These are phyloP conservation scores for Leccinum laetum DNA, from an alignment of 1,284 basidiomycete species.

Conservation along the genomic window DNA sequence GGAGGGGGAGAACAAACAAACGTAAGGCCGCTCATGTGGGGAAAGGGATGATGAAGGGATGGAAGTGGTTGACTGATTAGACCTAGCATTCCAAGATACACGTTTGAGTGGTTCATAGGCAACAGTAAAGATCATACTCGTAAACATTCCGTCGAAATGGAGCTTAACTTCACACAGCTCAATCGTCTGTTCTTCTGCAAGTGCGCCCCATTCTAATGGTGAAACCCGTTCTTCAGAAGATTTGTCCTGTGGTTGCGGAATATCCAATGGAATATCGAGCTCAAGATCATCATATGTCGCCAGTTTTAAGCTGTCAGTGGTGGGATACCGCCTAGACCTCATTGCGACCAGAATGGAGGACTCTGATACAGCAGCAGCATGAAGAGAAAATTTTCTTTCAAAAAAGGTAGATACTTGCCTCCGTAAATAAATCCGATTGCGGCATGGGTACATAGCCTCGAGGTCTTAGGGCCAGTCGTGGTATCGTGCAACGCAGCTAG, in stretches of 20 bases:
- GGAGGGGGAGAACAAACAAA: slow-evolving; percentile 46
- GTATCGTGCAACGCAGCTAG: slow-evolving; percentile 27
- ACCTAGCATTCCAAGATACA: slow-evolving; percentile 28
- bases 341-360: slow-evolving; percentile 63
- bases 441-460: slow-evolving; percentile 55
- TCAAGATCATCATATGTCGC: slow-evolving; percentile 44
- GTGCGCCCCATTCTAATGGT: slow-evolving; percentile 55
- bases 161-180: slow-evolving; percentile 63
- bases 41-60: slow-evolving; percentile 38
- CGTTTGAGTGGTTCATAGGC: slow-evolving; percentile 10
- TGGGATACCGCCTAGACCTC: slow-evolving; percentile 50
- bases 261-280: slow-evolving; percentile 42
- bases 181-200: slow-evolving; percentile 61
- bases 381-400: not conserved
- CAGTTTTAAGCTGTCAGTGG: slow-evolving; percentile 28
- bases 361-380: slow-evolving; percentile 40
- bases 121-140: slow-evolving; percentile 37
- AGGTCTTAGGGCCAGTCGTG: slow-evolving; percentile 41
- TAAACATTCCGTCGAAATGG: slow-evolving; percentile 41
- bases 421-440: slow-evolving; percentile 65
- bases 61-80: slow-evolving; percentile 47
- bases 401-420: slow-evolving; percentile 39
- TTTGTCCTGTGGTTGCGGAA: slow-evolving; percentile 26
- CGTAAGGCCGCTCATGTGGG: slow-evolving; percentile 41
- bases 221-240: slow-evolving; percentile 33